A percentile compares a stretch with the other conserved stretches of the same genome.
Conservation (phyloP, 257 asterid species). For the Verbascum thapsus region DNA sequence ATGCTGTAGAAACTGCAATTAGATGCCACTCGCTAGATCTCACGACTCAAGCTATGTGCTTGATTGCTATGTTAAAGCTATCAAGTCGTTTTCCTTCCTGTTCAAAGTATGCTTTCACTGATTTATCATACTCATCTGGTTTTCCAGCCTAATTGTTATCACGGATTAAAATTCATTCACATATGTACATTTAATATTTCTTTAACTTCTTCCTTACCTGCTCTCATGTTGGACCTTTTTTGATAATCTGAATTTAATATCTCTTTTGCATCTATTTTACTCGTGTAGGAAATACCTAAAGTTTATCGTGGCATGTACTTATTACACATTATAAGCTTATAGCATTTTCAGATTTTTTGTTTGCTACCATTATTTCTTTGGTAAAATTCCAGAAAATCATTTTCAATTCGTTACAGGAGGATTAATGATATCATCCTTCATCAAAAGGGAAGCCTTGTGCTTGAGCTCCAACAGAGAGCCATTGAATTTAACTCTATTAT, state of each 20-base stretch:
- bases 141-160: conserved; percentile 10
- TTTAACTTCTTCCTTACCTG: conserved; percentile 12
- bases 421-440: conserved; percentile 62
- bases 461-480: conserved; percentile 99
- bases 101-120: conserved; percentile 63
- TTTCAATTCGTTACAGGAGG: conserved; percentile 57
- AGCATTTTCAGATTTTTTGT: not conserved
- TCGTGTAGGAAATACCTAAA: not conserved
- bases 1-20: conserved; percentile 73
- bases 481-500: conserved; percentile 83
- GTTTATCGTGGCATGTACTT: conserved; percentile 10
- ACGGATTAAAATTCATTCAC: conserved; percentile 8
- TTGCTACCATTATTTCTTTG: conserved; percentile 18
- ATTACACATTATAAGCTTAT: not conserved
- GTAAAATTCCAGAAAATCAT: conserved; percentile 13
- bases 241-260: conserved; percentile 11
- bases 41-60: conserved; percentile 88
- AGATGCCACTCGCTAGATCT: conserved; percentile 66
- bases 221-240: conserved; percentile 14
- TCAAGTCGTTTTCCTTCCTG: conserved; percentile 89
- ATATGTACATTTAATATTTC: not conserved
- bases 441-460: conserved; percentile 86
- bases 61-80: conserved; percentile 84
- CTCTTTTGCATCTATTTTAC: conserved; percentile 19
- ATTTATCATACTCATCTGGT: conserved; percentile 24